Percentiles rank a stretch among this genome's conserved stretches.
phyloP scores from a whole-genome alignment of 495 filamentous ascomycete genomes.

The Niebla homalea region DNA sequence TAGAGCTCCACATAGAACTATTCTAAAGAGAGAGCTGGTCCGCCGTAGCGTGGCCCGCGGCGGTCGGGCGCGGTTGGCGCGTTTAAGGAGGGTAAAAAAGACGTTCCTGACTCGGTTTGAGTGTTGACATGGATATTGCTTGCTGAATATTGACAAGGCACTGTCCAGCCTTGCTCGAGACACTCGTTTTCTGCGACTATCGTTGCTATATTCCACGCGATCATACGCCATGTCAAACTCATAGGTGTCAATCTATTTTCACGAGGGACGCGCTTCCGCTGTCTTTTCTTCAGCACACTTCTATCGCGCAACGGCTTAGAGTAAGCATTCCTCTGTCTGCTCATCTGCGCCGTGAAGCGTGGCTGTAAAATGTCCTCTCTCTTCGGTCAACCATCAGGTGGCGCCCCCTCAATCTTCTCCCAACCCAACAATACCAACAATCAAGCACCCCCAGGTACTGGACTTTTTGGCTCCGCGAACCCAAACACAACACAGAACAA shows the following conservation, averaged over 20 bases:
- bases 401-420: not conserved
- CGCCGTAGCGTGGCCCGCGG: conserved; percentile 12
- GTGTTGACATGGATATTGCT: not conserved
- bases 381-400: conserved; percentile 7
- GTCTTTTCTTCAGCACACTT: not conserved
- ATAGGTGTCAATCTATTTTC: not conserved
- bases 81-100: not conserved
- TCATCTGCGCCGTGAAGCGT: not conserved
- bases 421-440: not conserved
- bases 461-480: not conserved
- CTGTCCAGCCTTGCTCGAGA: not conserved
- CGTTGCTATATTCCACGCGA: not conserved
- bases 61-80: conserved; percentile 4
- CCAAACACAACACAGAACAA: not conserved
- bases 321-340: not conserved
- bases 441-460: not conserved
- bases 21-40: not conserved
- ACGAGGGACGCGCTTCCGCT: not conserved
- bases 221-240: not conserved
- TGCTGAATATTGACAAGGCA: not conserved
- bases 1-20: not conserved
- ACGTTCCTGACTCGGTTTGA: not conserved
- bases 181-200: too few relatives aligned
- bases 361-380: not conserved
- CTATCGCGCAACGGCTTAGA: not conserved